A percentile compares a stretch with the other conserved stretches of the same genome.
Evolutionary conservation across 257 asterid species (phyloP).

Genomic region (Euphrasia confusa): DNA sequence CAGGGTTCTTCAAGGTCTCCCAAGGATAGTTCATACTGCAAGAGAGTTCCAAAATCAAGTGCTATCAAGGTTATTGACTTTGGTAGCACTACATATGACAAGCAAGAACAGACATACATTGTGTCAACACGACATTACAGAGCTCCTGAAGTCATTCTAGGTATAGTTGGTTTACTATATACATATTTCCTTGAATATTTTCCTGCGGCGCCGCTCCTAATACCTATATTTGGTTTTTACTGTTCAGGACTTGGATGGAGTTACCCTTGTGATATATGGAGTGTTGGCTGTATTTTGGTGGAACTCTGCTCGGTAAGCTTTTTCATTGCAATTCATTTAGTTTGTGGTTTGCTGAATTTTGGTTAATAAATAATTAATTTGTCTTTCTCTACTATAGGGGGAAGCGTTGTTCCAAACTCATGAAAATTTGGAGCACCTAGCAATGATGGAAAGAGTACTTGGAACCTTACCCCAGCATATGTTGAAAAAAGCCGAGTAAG

Average conservation of each 20-base stretch:
- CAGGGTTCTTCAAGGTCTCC: conserved; percentile 67
- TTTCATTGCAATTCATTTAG: not conserved
- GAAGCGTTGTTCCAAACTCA: conserved; percentile 89
- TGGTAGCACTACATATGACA: conserved; percentile 81
- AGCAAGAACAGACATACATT: conserved; percentile 57
- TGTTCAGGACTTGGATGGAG: conserved; percentile 81
- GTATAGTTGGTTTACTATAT: conserved; percentile 25
- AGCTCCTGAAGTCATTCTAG: conserved; percentile 91
- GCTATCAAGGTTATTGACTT: conserved; percentile 90
- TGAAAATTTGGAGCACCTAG: conserved; percentile 88
- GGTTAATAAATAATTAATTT: not conserved
- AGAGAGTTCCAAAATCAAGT: conserved; percentile 80
- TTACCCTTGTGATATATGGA: conserved; percentile 88
- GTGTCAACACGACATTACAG: conserved; percentile 91
- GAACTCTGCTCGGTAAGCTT: conserved; percentile 81
- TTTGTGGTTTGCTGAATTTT: not conserved
- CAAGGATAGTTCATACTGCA: conserved; percentile 57
- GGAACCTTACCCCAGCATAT: conserved; percentile 77
- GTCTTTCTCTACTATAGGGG: conserved; percentile 43
- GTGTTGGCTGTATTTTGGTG: conserved; percentile 83
- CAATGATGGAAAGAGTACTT: conserved; percentile 93
- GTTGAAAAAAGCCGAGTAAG: conserved; percentile 79
- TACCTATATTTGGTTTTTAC: not conserved
- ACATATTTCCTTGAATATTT: not conserved
- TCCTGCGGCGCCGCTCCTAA: too few species aligned